phyloP scores from a whole-genome alignment of 257 asterid genomes.

The Phtheirospermum japonicum region DNA sequence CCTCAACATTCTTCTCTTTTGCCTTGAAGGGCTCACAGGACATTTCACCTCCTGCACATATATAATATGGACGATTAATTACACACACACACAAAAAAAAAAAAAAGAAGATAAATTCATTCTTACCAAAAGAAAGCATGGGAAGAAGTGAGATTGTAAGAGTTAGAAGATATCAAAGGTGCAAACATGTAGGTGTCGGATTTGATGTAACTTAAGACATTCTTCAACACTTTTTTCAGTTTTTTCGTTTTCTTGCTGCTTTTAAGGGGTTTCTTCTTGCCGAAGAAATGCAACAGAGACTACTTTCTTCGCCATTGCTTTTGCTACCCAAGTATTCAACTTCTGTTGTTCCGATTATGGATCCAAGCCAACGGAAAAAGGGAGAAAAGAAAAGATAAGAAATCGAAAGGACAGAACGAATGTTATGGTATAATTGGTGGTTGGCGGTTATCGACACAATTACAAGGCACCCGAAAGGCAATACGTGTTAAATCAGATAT shows the following conservation, averaged over 20 bases:
- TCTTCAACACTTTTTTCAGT: slow-evolving; percentile 24
- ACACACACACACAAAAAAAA: background rate
- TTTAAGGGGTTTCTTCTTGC: slow-evolving; percentile 31
- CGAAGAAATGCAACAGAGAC: slow-evolving; percentile 29
- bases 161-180: slow-evolving; percentile 32
- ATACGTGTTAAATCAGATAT: no score
- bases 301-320: slow-evolving; percentile 37
- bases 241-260: slow-evolving; percentile 27
- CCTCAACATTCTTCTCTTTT: slow-evolving; percentile 26
- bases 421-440: no score
- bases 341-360: no score
- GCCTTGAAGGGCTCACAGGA: no score
- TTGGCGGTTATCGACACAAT: no score
- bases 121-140: slow-evolving; percentile 24
- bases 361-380: no score
- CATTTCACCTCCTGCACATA: slow-evolving; percentile 27
- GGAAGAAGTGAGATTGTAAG: background rate
- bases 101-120: background rate
- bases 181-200: slow-evolving; percentile 53
- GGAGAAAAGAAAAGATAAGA: no score
- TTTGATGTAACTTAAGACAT: slow-evolving; percentile 39
- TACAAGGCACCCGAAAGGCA: no score
- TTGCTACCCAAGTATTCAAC: no score
- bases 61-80: no score
- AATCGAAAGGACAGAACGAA: no score